Evolutionary conservation across 768 basidiomycete species (phyloP), one percentile per base, ranked within the genome.

Genomic region (Ramaria sp.): DNA sequence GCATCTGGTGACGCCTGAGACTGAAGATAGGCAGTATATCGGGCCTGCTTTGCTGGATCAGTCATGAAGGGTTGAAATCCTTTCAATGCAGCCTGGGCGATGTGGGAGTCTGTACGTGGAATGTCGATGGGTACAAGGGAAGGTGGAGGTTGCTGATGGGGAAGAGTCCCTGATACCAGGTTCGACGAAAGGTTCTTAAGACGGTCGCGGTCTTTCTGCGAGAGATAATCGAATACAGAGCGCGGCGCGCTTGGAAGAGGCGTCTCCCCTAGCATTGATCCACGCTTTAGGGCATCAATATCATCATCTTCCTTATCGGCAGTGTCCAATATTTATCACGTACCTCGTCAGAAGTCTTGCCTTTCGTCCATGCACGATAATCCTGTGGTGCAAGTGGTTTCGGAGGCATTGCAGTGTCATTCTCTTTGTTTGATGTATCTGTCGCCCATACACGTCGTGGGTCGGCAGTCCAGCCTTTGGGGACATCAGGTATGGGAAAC

Each of bases 181-280:
- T 61, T 65, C 6, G 75, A 61, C 12, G 77, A 65, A 25, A 88
- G 76, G 27, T 74, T 75, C 62, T 83, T 75, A 15, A 99, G 75
- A 5, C 94, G 83, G 57, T 96, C 93, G 54, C 82, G 79, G 62
- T 95, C 91, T 62, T 93, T 94, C 59, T 85, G 79, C 0, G 96
- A 95, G 65, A 98, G 81, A 65, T 83, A 98, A 43, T 98, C 94
- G 65, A 95, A 97, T 15, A 99, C 79, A 0, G 95, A 97, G 10
- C 81, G 81, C 1, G 87, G 79, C 13, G 76, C 78, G 3, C 81
- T 69, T 12, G 82, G 75, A 10, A 88, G 71, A 10, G 81, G 81
- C 9, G 78, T 79, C 68, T 98, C 96, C 52, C 94, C 94, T 0
- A 98, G 73, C 18, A 86, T 72, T 1, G 76, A 69, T 25, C 92